These are phyloP conservation scores for Boechera stricta DNA, from an alignment of 345 rosid genomes.

Conservation along the genomic window DNA sequence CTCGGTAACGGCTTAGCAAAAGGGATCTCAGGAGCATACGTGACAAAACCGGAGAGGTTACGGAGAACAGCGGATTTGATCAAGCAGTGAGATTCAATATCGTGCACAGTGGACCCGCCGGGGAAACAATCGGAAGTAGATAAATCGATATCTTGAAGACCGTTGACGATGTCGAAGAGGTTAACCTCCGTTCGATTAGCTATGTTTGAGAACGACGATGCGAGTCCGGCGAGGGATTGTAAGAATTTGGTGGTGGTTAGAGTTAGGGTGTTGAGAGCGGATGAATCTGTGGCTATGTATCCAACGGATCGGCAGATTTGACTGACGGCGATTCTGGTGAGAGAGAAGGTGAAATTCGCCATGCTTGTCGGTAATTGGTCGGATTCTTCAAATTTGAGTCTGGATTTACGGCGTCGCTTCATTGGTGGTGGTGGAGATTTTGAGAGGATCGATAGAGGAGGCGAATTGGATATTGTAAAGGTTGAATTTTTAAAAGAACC, in stretches of 20 bases:
- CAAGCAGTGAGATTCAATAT: constrained; percentile 30
- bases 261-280: constrained; percentile 59
- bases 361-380: constrained; percentile 29
- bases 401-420: constrained; percentile 40
- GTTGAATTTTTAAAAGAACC: constrained; percentile 17
- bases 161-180: constrained; percentile 54
- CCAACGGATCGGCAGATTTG: constrained; percentile 68
- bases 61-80: constrained; percentile 45
- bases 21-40: constrained; percentile 53
- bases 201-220: constrained; percentile 48
- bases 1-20: constrained; percentile 61
- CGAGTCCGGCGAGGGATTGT: constrained; percentile 49
- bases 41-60: constrained; percentile 50
- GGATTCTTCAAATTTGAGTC: constrained; percentile 4
- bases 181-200: constrained; percentile 63
- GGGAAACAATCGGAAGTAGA: constrained; percentile 47
- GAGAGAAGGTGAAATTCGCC: constrained; percentile 48
- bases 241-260: constrained; percentile 51
- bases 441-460: constrained; percentile 36
- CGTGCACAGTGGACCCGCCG: constrained; percentile 54
- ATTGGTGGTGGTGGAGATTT: constrained; percentile 39
- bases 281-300: constrained; percentile 48
- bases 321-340: constrained; percentile 57
- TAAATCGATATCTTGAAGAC: constrained; percentile 51
- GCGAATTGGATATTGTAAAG: constrained; percentile 24